Evolutionary conservation across 352 stramenopile species (phyloP), one percentile per base, ranked within the genome.

Genomic region (Phytopythium sindhum): DNA sequence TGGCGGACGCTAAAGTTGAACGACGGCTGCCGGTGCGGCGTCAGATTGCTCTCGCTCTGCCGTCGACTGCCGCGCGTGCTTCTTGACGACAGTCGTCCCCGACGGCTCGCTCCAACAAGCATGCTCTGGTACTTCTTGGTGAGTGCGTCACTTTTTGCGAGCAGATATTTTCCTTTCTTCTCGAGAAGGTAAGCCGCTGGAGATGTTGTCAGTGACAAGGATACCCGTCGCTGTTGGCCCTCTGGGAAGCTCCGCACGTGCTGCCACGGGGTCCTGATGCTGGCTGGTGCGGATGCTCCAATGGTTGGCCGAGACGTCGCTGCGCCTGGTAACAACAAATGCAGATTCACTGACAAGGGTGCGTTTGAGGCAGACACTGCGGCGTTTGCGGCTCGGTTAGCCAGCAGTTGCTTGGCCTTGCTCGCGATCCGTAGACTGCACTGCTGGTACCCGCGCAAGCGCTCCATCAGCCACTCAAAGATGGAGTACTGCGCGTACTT

Each of bases 161-260:
- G 64, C 8, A 91, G 50, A 47, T 89, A 89, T 31, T 75, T 80
- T 2, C 80, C 78, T 47, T 91, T 91, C n/a, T 70, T 82, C 51
- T 91, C 80, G 17, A 90, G 42, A n/a, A 88, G 33, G 10, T 78
- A 54, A 0, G 70, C 64, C 50, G 86, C 77, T 2, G 80, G 73
- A 0, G 72, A 75, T 5, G 78, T 26, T 7, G 54, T 26, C 35
- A 35, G 23, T 0, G 33, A 15, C 17, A 35, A 31, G 17, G 54
- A 60, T n/a, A 6, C 15, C n/a, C 54, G 54, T 15, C 54, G 35
- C 23, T 33, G 23, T 9, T 21, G 23, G 7, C 28, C 26, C 26
- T 57, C 51, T 29, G 51, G 29, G 28, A 45, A 57, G 15, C 51
- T 44, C 11, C 29, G 51, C 7, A 31, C 19, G 26, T 23, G 51